Evolutionary conservation across 805 yeast species (phyloP).

Genomic region (Torulaspora quercuum): DNA sequence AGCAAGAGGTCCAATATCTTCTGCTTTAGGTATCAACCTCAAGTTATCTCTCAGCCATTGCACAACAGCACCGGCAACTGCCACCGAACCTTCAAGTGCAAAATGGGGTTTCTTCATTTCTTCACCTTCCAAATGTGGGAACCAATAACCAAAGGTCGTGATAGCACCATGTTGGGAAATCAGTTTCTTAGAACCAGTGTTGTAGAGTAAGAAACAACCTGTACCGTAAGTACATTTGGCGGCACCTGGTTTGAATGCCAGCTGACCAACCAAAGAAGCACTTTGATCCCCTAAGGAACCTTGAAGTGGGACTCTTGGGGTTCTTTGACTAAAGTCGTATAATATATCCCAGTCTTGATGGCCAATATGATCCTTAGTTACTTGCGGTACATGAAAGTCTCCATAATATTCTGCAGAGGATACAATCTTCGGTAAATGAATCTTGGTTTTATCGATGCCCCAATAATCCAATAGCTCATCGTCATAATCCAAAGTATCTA

Average conservation of each 20-base stretch:
- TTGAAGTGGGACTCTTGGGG: conserved; percentile 67
- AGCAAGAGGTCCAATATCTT: conserved; percentile 88
- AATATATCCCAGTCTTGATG: conserved; percentile 52
- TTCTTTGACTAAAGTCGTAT: conserved; percentile 44
- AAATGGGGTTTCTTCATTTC: conserved; percentile 59
- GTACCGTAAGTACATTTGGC: conserved; percentile 97
- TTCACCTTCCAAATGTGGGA: conserved; percentile 57
- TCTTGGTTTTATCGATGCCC: conserved; percentile 66
- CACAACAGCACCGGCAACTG: conserved; percentile 91
- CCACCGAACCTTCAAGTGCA: conserved; percentile 93
- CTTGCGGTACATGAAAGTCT: conserved; percentile 55
- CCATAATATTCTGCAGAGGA: conserved; percentile 81
- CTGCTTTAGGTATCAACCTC: conserved; percentile 72
- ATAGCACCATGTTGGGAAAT: conserved; percentile 76
- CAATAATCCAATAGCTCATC: conserved; percentile 70
- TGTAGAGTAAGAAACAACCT: conserved; percentile 86
- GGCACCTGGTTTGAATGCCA: conserved; percentile 76
- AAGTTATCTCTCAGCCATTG: conserved; percentile 93
- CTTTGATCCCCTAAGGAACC: conserved; percentile 95
- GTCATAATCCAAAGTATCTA: conserved; percentile 72
- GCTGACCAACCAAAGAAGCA: conserved; percentile 88
- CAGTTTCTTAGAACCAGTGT: conserved; percentile 73
- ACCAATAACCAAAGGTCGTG: conserved; percentile 89
- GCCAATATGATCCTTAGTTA: conserved; percentile 48
- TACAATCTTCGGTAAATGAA: conserved; percentile 70